Base-by-base conservation (phyloP, 2,329 filamentous ascomycete genomes). In the Cladosporium sp. region DNA sequence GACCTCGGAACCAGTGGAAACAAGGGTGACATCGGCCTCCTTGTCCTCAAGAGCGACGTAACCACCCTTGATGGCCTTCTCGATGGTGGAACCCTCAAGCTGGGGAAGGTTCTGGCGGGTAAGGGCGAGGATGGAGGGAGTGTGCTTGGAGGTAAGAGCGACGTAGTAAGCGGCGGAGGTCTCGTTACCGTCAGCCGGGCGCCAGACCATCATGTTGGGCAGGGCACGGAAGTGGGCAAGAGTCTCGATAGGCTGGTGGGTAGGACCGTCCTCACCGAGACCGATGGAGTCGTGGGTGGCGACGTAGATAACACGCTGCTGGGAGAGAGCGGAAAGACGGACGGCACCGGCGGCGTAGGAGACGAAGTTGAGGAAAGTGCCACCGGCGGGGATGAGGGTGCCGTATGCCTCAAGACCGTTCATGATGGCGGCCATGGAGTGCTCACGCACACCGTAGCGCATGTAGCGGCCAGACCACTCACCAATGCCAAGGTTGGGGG, bases 141-240 rank as follows among this genome's bases (percentile, higher is more conserved):
- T 97, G 77, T 88, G 82, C 80, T 91, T 90, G 71, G 90, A 88
- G 66, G 90, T 96, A 68, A 99, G 82, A 51, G 92, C 90, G 72
- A 96, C 84, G 81, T 97, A 97, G 86, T 97, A 99, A 68, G 94
- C 93, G 72, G 92, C 93, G 74, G 90, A 95, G 70, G 89, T 94
- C 89, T 99, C 94, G 82, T 97, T 97, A 73, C 93, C 93, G 73
- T 97, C 94, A 70, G 94, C 93, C 68, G 94, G 94, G 74, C 94
- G 92, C 94, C 94, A 97, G 71, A 97, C 93, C 90, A 97, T 96
- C 84, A 89, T 90, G 88, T 99, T 99, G 74, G 94, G 94, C 69
- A 97, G 86, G 66, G 94, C 94, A 76, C 94, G 93, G 91, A 97
- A 97, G 81, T 97, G 94, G 61, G 92, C 89, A 64, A 97, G 87